Evolutionary conservation across 2,329 filamentous ascomycete genomes (phyloP), one percentile per base, ranked within the genome.

Genomic region (Diplodia scrobiculata): DNA sequence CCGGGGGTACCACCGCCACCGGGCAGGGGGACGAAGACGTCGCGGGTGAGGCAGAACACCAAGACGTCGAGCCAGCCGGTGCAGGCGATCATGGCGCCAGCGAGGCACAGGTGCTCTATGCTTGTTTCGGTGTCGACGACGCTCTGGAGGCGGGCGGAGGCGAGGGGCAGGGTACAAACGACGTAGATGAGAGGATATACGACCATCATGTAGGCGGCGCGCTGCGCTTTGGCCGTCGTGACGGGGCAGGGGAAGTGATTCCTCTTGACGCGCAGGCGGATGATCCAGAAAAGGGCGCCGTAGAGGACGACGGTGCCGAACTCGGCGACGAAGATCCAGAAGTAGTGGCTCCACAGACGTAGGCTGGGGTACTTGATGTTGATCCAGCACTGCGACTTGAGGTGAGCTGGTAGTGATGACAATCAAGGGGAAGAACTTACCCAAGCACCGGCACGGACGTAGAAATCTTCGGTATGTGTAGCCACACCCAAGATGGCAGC

Each of bases 121-220:
- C 78, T 78, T 17, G 79, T 77, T 1, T 66, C 58, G 10, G 79
- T 76, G 0, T 84, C 84, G 0, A 84, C 82, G 84, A 90, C 88
- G 21, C 82, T 83, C 17, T 84, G 83, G 71, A 90, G 87, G 67
- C 88, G 84, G 14, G 87, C 86, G 0, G 85, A 81, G 4, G 87
- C 87, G 0, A 91, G 79, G 0, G 89, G 89, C 0, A 87, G 80
- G 0, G 88, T 91, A 72, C 88, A 89, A n/a, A 89, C 70, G 6
- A 89, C 82, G 73, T 91, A 91, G 68, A 90, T 87, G 69, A 88
- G 72, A 0, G 89, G 89, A 68, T 91, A 91, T 7, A 89, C 80
- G 34, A 89, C 78, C 83, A 86, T 85, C 68, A 90, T 86, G 9
- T 85, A 79, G 5, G 82, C 77, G 51, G 83, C 80, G n/a, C 74